phyloP scores from a whole-genome alignment of 2,329 filamentous ascomycete genomes.

The Xylaria sp. region DNA sequence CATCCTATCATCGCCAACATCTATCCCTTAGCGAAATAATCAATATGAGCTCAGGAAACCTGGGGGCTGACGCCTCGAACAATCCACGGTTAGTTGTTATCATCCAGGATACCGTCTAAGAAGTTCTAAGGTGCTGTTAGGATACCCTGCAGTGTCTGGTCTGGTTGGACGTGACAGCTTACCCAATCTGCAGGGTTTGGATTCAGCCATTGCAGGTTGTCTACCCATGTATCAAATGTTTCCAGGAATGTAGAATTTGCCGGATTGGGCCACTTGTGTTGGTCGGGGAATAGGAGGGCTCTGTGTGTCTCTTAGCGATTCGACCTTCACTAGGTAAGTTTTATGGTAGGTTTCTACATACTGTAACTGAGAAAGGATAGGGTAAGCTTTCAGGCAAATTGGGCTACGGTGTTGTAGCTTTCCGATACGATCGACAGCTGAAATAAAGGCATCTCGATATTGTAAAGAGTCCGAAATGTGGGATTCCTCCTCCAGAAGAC shows the following conservation, averaged over 20 bases:
- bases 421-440: slow-evolving; percentile 9
- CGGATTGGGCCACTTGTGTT: slow-evolving; percentile 12
- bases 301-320: slow-evolving; percentile 6
- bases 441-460: slow-evolving; percentile 15
- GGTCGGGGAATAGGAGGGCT: slow-evolving; percentile 14
- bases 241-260: slow-evolving; percentile 17
- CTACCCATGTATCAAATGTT: slow-evolving; percentile 24
- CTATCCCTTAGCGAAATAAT: not conserved
- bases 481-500: slow-evolving; percentile 20
- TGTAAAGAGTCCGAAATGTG: slow-evolving; percentile 4
- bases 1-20: not conserved
- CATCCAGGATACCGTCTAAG: slow-evolving; percentile 13
- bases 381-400: slow-evolving; percentile 22
- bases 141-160: not conserved
- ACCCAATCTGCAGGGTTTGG: slow-evolving; percentile 20
- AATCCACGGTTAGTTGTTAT: not conserved
- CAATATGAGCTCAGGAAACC: not conserved
- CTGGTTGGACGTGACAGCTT: not conserved
- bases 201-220: slow-evolving; percentile 23
- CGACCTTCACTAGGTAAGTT: not conserved
- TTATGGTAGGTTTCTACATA: not conserved
- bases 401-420: slow-evolving; percentile 16
- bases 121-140: slow-evolving; percentile 9
- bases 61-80: not conserved
- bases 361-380: slow-evolving; percentile 24